phyloP scores from a whole-genome alignment of 805 yeast species.

The Komagataella mondaviorum region DNA sequence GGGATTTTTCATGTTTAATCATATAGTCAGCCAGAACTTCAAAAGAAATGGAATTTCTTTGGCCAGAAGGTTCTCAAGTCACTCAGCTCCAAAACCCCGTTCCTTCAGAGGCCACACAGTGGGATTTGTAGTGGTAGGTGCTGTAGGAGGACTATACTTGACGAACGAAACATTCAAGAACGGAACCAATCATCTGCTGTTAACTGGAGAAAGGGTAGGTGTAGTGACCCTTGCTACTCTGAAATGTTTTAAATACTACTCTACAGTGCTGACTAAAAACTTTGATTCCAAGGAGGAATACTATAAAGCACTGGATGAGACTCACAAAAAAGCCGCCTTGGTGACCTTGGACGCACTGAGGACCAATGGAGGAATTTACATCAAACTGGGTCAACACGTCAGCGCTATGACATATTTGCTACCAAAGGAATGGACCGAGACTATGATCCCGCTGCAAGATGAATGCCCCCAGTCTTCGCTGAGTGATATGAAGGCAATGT shows the following conservation, averaged over 20 bases:
- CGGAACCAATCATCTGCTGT: conserved; percentile 9
- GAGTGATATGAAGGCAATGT: conserved; percentile 57
- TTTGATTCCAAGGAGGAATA: conserved; percentile 30
- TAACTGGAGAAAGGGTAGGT: conserved; percentile 36
- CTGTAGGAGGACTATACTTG: background rate
- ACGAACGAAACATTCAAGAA: conserved; percentile 1
- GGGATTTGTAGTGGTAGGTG: background rate
- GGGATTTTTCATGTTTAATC: background rate
- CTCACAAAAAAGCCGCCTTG: conserved; percentile 67
- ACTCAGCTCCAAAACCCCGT: background rate
- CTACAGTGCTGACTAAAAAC: conserved; percentile 36
- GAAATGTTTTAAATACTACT: conserved; percentile 62
- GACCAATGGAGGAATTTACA: conserved; percentile 82
- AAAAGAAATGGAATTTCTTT: background rate
- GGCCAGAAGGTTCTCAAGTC: background rate
- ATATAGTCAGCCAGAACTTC: background rate
- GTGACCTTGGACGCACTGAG: conserved; percentile 73
- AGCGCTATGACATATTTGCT: conserved; percentile 84
- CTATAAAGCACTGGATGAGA: conserved; percentile 36
- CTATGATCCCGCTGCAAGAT: conserved; percentile 89
- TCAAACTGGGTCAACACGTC: conserved; percentile 90
- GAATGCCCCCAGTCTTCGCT: conserved; percentile 72
- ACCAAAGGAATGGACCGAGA: conserved; percentile 89
- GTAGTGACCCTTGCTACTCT: conserved; percentile 58
- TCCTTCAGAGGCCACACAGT: background rate